Base-by-base conservation (phyloP, 805 yeast genomes). In the Saccharomycopsis oosterbeekiorum region DNA sequence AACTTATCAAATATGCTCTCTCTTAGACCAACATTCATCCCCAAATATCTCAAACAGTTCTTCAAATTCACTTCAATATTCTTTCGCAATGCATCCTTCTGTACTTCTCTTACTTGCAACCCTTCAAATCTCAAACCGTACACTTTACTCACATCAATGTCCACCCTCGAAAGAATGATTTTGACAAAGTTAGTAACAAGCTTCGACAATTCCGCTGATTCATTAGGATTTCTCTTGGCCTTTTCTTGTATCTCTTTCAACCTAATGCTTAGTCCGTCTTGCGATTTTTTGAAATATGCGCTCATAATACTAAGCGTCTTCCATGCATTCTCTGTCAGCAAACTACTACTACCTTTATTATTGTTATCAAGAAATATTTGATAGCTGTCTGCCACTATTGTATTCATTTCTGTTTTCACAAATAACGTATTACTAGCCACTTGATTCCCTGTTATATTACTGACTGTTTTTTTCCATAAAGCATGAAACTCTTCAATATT, bases 331-430 rank as follows among this genome's bases (percentile, higher is more conserved):
- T 37, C 60, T n/a, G 55, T 43, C 14, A 15, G 40, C 26, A 53
- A 37, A 17, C 24, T 34, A 1, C 19, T 24, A 15, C 37, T n/a
- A 29, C 34, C 34, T 29, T 29, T 29, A 29, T 29, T n/a, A 12
- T 34, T 21, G 15, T 39, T 56, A 17, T 60, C 65, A 37, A 56
- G 55, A 58, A 61, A 63, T 14, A 54, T 59, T 26, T 63, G 64
- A 36, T 61, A 59, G 55, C 60, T 63, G 61, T 63, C 65, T 12
- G 65, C 65, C 26, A 61, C 43, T 15, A 61, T 40, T 12, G 60
- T 47, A 36, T 56, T 61, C 24, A 26, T 56, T 50, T 63, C 65
- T 12, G 64, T 55, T 6, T 39, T 47, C 11, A 51, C 50, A 10
- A 19, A 36, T 1, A 47, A 17, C 4, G 42, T 58, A 4, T 54